Conservation (phyloP, 2,329 filamentous ascomycete species). For the Alternaria panax region DNA sequence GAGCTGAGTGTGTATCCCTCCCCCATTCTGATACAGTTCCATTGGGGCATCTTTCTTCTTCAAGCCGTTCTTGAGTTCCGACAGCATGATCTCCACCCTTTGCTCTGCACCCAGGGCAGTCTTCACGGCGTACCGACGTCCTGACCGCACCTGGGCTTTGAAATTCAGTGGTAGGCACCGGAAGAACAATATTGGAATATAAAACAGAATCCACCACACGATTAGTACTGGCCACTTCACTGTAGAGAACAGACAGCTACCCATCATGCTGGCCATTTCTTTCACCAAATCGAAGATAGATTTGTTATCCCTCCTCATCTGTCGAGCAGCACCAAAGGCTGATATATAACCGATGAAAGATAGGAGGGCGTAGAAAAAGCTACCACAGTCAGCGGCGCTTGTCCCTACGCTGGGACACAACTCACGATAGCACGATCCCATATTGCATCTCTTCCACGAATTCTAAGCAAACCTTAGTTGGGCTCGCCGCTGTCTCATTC, state of each 20-base stretch:
- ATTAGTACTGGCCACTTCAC: slow-evolving; percentile 4
- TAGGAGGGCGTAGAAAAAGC: slow-evolving; percentile 22
- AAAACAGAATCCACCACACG: slow-evolving; percentile 6
- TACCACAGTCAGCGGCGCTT: not conserved
- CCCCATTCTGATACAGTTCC: slow-evolving; percentile 5
- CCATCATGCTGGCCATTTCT: not conserved
- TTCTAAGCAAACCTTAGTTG: slow-evolving; percentile 29
- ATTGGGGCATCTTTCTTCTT: not conserved
- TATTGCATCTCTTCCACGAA: slow-evolving; percentile 35
- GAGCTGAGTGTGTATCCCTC: slow-evolving; percentile 17
- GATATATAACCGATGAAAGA: slow-evolving; percentile 18
- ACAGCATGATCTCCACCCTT: slow-evolving; percentile 19
- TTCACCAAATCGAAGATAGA: not conserved
- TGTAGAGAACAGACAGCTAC: not conserved
- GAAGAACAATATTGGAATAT: slow-evolving; percentile 23
- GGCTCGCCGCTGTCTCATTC: slow-evolving; percentile 25
- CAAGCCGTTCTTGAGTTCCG: slow-evolving; percentile 9
- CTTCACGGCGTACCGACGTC: slow-evolving; percentile 27
- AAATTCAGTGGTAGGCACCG: slow-evolving; percentile 25
- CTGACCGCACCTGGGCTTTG: slow-evolving; percentile 27
- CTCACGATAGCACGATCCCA: slow-evolving; percentile 30
- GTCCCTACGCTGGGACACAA: not conserved
- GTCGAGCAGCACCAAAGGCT: slow-evolving; percentile 5
- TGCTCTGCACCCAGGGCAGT: slow-evolving; percentile 18
- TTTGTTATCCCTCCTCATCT: not conserved